Conservation (phyloP, 176 grass and related monocot genomes). For the Themeda triandra region DNA sequence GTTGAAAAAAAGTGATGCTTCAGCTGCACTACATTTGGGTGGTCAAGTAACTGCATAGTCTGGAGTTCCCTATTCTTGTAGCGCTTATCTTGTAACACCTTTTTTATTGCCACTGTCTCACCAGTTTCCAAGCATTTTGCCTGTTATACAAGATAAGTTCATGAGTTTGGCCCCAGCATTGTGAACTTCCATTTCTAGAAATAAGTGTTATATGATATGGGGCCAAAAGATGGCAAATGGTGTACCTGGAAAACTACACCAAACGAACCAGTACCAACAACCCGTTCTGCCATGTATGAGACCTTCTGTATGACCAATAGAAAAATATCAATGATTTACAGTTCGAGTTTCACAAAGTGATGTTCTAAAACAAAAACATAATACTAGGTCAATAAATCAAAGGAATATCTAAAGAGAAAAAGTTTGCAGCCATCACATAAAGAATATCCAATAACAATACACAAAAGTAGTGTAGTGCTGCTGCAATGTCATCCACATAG, state of each 20-base stretch:
- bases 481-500: not conserved
- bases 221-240: not conserved
- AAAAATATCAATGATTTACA: constrained; percentile 16
- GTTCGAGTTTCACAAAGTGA: not conserved
- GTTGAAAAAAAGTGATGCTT: constrained; percentile 97
- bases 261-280: constrained; percentile 94
- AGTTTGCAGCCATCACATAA: not conserved
- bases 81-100: constrained; percentile 95
- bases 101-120: constrained; percentile 93
- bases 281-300: constrained; percentile 92
- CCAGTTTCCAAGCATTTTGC: constrained; percentile 86
- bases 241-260: constrained; percentile 93
- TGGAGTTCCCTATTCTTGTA: constrained; percentile 97
- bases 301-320: constrained; percentile 75
- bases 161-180: constrained; percentile 12
- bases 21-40: constrained; percentile 91
- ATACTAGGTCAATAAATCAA: not conserved
- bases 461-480: not conserved
- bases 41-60: constrained; percentile 86
- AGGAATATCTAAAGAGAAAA: not conserved
- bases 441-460: not conserved
- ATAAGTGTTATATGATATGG: constrained; percentile 15
- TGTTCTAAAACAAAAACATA: not conserved
- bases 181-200: constrained; percentile 8
- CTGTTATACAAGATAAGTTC: constrained; percentile 48